Percentiles rank a stretch among this genome's conserved stretches.
Evolutionary conservation across 2,329 filamentous ascomycete species (phyloP).

Genomic region (Talaromyces atroroseus): DNA sequence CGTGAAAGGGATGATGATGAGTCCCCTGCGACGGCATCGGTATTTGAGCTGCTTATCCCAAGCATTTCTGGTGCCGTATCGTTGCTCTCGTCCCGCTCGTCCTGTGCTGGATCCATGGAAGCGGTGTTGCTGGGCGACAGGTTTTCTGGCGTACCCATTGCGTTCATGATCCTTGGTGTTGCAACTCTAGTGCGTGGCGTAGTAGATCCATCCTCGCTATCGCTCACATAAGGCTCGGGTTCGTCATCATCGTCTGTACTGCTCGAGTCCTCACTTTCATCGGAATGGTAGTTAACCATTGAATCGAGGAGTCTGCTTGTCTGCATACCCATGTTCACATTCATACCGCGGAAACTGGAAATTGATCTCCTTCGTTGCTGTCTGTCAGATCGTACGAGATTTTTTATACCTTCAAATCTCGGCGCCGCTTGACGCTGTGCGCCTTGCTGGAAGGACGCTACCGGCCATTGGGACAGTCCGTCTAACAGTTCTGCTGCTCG

Average conservation of each 20-base stretch:
- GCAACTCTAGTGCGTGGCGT: constrained; percentile 7
- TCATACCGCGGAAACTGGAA: constrained; percentile 47
- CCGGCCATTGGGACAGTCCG: constrained; percentile 47
- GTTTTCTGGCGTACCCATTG: not conserved
- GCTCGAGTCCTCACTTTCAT: constrained; percentile 41
- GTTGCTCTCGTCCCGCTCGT: not conserved
- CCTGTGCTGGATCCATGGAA: not conserved
- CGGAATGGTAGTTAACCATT: constrained; percentile 49
- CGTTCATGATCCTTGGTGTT: not conserved
- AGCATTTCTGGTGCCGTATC: not conserved
- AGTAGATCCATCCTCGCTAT: constrained; percentile 21
- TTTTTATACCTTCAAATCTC: constrained; percentile 53
- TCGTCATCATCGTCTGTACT: constrained; percentile 36
- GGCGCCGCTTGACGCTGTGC: constrained; percentile 38
- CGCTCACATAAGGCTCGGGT: constrained; percentile 37
- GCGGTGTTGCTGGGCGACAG: not conserved
- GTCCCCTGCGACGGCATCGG: not conserved
- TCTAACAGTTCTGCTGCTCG: constrained; percentile 31
- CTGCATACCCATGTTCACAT: constrained; percentile 66
- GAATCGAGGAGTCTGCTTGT: constrained; percentile 65
- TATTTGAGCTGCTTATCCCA: not conserved
- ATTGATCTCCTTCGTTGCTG: constrained; percentile 40
- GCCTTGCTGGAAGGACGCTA: constrained; percentile 48
- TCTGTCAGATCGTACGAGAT: constrained; percentile 58
- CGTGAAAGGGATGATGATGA: constrained; percentile 16